Base-by-base conservation (phyloP, 345 rosid species). In the Excoecaria cochinchinensis region DNA sequence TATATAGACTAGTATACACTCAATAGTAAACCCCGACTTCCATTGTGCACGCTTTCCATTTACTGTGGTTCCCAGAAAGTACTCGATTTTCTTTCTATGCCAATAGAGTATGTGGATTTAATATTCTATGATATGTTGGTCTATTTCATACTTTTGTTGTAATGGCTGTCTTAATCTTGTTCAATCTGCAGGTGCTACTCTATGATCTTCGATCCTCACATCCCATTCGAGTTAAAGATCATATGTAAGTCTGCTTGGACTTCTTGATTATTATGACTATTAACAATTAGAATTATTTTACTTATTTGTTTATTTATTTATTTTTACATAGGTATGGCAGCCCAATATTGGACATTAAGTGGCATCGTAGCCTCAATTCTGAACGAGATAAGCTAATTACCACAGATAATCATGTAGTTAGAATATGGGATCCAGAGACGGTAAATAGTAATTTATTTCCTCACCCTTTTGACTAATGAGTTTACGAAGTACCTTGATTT, bases 381-480 rank as follows among this genome's bases (percentile, higher is more conserved):
- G 98, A 93, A 51, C 82, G 84, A 22, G 93, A 90, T 39, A 90
- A 89, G 84, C 71, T 95, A 77, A 84, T 93, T 70, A 88, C 97
- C 36, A 87, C 98, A 25, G 98, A 95, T 82, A 87, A 75, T 61
- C 96, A 90, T 82, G 70, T 90, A 79, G 99, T 95, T 78, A 89
- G 92, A 85, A 87, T 93, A 84, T 95, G 99, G 98, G 97, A 93
- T 75, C 98, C 99, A 1, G 94, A 91, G 81, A 91, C 93, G 73
- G 99, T 93, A 76, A 84, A 87, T 73, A 53, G 46, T 57, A 5
- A 44, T 57, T 52, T 48, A 21, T 61, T 48, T 53, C 13, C 62
- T 59, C 8, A 47, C 14, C 25, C 69, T 76, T 21, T 68, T 40
- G 68, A 46, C 56, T 52, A 64, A 25, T 64, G 14, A 48, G 39